Conservation (phyloP, 768 basidiomycete species). For the Termitomyces sp. region DNA sequence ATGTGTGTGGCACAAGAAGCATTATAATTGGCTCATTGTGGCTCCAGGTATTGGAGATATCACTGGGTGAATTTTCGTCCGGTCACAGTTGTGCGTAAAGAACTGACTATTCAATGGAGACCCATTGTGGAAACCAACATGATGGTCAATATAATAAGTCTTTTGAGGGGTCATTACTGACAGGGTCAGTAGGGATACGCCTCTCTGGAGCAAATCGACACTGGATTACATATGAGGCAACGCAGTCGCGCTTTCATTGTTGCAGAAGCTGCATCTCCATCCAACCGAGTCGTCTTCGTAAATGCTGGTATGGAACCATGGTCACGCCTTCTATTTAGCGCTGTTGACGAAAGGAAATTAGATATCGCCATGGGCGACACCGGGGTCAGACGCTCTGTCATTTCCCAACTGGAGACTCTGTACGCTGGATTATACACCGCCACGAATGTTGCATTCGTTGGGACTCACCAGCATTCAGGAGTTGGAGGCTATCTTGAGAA, state of each 20-base stretch:
- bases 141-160: conserved; percentile 43
- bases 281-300: conserved; percentile 66
- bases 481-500: conserved; percentile 71
- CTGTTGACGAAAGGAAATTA: conserved; percentile 16
- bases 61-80: conserved; percentile 47
- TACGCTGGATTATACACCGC: conserved; percentile 63
- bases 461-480: conserved; percentile 73
- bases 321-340: not conserved
- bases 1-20: conserved; percentile 17
- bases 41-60: conserved; percentile 64
- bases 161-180: not conserved
- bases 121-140: conserved; percentile 81
- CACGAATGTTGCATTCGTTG: conserved; percentile 69
- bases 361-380: conserved; percentile 83
- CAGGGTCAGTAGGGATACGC: conserved; percentile 57
- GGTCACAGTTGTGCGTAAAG: not conserved
- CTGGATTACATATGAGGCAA: conserved; percentile 75
- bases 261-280: conserved; percentile 50
- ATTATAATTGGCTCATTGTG: not conserved
- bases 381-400: conserved; percentile 67
- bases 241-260: conserved; percentile 74
- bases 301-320: conserved; percentile 46
- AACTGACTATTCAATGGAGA: conserved; percentile 25
- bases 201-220: conserved; percentile 55
- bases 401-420: conserved; percentile 46